Evolutionary conservation across 2,329 filamentous ascomycete genomes (phyloP).

Genomic region (Blumeriella jaapii): DNA sequence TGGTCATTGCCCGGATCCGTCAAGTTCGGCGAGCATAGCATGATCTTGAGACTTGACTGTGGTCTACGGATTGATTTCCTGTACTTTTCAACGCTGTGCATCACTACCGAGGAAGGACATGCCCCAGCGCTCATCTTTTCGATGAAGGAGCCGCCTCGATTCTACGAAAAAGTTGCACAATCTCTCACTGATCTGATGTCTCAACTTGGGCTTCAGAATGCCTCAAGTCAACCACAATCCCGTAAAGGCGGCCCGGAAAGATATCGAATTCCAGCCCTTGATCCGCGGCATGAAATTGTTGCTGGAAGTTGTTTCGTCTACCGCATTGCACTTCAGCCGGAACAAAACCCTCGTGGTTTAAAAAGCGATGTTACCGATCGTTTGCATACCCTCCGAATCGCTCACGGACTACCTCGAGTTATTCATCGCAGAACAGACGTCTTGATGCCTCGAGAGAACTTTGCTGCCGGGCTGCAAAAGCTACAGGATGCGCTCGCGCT

Average conservation of each 20-base stretch:
- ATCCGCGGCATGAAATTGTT: not conserved
- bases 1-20: conserved; percentile 17
- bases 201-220: conserved; percentile 4
- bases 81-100: not conserved
- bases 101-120: conserved; percentile 2
- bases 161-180: conserved; percentile 10
- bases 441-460: not conserved
- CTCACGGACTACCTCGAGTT: not conserved
- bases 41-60: conserved; percentile 1
- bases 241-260: not conserved
- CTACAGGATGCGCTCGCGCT: conserved; percentile 19
- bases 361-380: not conserved
- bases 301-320: conserved; percentile 4
- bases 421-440: conserved; percentile 1
- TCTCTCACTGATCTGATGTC: conserved; percentile 13
- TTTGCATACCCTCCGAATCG: not conserved
- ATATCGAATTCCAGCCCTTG: conserved; percentile 3
- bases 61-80: conserved; percentile 6
- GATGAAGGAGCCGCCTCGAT: conserved; percentile 1
- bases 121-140: not conserved
- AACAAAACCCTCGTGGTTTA: not conserved
- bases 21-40: conserved; percentile 4
- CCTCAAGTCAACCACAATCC: not conserved
- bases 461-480: conserved; percentile 8
- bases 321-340: conserved; percentile 1